Percentiles rank a stretch among this genome's conserved stretches.
Evolutionary conservation across 768 basidiomycete species (phyloP).

Genomic region (Mycena rosella): DNA sequence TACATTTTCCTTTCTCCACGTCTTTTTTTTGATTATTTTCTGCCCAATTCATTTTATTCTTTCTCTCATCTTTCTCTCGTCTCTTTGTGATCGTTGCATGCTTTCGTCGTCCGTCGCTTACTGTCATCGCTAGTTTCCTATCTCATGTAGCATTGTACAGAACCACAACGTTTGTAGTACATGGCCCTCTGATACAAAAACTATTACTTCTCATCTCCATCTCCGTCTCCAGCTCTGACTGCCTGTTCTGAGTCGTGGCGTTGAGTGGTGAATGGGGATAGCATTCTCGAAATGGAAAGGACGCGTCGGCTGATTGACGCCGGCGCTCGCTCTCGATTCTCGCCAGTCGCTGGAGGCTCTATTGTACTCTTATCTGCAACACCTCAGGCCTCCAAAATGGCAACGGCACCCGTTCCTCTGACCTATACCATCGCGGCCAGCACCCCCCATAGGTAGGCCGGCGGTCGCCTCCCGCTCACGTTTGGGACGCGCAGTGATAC

Average conservation of each 20-base stretch:
- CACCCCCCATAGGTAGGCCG: not conserved
- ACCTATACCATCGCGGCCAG: constrained; percentile 66
- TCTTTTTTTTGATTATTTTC: constrained; percentile 29
- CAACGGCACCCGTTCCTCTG: constrained; percentile 45
- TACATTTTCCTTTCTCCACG: too few species aligned
- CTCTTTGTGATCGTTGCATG: constrained; percentile 22
- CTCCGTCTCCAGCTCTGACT: not conserved
- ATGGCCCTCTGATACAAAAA: constrained; percentile 35
- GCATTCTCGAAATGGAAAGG: not conserved
- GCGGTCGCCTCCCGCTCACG: too few species aligned
- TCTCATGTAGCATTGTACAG: constrained; percentile 37
- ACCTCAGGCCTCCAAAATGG: constrained; percentile 9
- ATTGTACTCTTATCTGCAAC: too few species aligned
- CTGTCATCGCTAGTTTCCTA: constrained; percentile 39
- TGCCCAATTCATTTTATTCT: constrained; percentile 14
- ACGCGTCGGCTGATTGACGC: not conserved
- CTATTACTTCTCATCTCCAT: constrained; percentile 26
- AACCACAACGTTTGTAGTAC: constrained; percentile 39
- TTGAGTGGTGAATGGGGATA: not conserved
- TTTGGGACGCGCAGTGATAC: too few species aligned
- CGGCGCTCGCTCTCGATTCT: not conserved
- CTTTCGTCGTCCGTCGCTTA: constrained; percentile 37
- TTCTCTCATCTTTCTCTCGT: constrained; percentile 8
- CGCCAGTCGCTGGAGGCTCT: too few species aligned
- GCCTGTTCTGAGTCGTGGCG: too few species aligned